Conservation (phyloP, 306 rosid genomes). For the Malus orientalis region DNA sequence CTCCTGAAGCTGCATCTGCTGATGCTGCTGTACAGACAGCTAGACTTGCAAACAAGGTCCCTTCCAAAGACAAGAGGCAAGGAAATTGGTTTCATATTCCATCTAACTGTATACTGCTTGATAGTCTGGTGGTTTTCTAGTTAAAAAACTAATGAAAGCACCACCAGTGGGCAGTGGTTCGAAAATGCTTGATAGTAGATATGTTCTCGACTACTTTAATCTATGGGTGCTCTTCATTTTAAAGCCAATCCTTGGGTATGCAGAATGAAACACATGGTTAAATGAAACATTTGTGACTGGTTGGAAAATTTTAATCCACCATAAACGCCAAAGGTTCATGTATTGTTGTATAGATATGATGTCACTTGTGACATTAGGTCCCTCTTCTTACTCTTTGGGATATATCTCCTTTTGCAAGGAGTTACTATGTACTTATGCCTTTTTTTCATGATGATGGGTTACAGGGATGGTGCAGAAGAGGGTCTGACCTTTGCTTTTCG, state of each 20-base stretch:
- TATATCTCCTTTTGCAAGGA: not conserved
- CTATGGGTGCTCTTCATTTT: not conserved
- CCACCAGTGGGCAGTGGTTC: not conserved
- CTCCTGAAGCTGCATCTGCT: conserved; percentile 99
- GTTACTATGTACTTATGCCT: not conserved
- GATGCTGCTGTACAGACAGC: conserved; percentile 99
- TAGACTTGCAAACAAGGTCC: conserved; percentile 91
- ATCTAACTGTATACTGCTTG: conserved; percentile 9
- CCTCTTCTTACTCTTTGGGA: not conserved
- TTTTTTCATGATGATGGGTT: conserved; percentile 19
- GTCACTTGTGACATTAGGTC: not conserved
- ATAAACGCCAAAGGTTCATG: not conserved
- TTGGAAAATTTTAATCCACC: not conserved
- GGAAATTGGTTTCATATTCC: conserved; percentile 27
- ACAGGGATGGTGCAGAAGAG: conserved; percentile 82
- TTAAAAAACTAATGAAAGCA: not conserved
- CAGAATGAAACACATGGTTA: not conserved
- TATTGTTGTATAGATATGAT: not conserved
- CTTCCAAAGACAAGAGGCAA: conserved; percentile 84
- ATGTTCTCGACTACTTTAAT: not conserved
- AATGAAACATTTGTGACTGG: not conserved
- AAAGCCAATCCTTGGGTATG: not conserved
- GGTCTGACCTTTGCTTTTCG: conserved; percentile 99
- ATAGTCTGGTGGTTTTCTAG: not conserved
- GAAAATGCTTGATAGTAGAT: not conserved